These are phyloP conservation scores for Thymus mandschuricus DNA, from an alignment of 257 asterid genomes.

Conservation along the genomic window DNA sequence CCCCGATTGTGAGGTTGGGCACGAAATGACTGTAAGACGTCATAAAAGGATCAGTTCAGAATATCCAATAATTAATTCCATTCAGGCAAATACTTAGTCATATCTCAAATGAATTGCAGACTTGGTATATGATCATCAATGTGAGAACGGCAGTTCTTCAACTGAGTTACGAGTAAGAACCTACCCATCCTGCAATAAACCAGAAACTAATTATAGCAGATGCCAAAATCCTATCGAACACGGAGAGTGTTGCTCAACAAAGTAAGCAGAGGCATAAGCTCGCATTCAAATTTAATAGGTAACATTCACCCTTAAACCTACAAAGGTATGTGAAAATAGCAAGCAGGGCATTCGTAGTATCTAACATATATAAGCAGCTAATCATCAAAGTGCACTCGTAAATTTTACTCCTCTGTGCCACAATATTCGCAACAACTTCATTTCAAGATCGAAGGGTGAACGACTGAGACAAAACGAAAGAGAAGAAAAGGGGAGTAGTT, in stretches of 20 bases:
- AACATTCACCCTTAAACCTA: background rate
- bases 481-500: background rate
- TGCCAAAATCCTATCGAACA: constrained; percentile 3
- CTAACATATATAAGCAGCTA: background rate
- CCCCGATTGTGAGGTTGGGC: constrained; percentile 86
- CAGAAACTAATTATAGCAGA: background rate
- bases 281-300: background rate
- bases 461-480: background rate
- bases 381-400: background rate
- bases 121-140: constrained; percentile 26
- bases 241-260: background rate
- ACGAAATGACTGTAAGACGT: constrained; percentile 67
- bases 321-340: background rate
- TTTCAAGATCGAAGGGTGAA: background rate
- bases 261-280: background rate
- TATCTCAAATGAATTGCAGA: background rate
- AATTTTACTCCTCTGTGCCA: background rate
- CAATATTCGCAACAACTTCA: background rate
- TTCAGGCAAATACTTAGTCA: background rate
- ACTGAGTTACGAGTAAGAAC: constrained; percentile 36
- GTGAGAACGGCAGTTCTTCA: constrained; percentile 8
- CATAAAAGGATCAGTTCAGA: background rate
- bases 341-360: background rate
- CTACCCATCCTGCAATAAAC: constrained; percentile 69
- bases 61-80: background rate